Conservation (phyloP, 2,329 filamentous ascomycete genomes). For the Fusarium aywerte region DNA sequence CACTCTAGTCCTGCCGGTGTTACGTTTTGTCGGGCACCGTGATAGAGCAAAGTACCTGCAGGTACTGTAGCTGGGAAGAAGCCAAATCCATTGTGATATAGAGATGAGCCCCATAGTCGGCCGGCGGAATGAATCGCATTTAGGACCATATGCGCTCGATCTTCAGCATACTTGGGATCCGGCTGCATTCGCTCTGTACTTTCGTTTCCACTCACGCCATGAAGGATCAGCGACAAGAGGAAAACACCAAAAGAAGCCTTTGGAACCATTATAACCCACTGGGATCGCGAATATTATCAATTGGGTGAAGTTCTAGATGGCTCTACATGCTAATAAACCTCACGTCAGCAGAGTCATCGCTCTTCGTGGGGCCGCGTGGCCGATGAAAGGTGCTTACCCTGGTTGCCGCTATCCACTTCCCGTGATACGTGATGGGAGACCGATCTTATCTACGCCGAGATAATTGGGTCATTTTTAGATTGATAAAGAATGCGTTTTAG, state of each 20-base stretch:
- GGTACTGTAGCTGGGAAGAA: constrained; percentile 75
- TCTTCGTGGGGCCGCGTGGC: constrained; percentile 37
- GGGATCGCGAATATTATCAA: background rate
- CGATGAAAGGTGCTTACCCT: constrained; percentile 15
- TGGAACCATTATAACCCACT: constrained; percentile 26
- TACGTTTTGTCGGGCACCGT: constrained; percentile 63
- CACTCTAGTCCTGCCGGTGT: constrained; percentile 69
- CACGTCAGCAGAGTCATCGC: background rate
- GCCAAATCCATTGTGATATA: constrained; percentile 81
- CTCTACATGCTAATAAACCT: constrained; percentile 1
- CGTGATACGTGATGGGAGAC: constrained; percentile 19
- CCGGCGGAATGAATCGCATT: constrained; percentile 78
- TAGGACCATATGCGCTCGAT: constrained; percentile 74
- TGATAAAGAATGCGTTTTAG: constrained; percentile 26
- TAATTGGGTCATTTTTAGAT: constrained; percentile 23
- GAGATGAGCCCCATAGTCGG: constrained; percentile 77
- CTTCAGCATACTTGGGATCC: constrained; percentile 52
- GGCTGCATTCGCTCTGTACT: constrained; percentile 47
- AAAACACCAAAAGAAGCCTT: constrained; percentile 21
- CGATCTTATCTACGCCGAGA: constrained; percentile 31
- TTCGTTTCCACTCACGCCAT: constrained; percentile 4
- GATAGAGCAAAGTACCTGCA: constrained; percentile 72
- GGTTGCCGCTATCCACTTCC: constrained; percentile 22
- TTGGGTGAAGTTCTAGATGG: background rate
- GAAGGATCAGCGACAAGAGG: constrained; percentile 23